phyloP scores from a whole-genome alignment of 257 asterid species.

The Nicotiana attenuata region DNA sequence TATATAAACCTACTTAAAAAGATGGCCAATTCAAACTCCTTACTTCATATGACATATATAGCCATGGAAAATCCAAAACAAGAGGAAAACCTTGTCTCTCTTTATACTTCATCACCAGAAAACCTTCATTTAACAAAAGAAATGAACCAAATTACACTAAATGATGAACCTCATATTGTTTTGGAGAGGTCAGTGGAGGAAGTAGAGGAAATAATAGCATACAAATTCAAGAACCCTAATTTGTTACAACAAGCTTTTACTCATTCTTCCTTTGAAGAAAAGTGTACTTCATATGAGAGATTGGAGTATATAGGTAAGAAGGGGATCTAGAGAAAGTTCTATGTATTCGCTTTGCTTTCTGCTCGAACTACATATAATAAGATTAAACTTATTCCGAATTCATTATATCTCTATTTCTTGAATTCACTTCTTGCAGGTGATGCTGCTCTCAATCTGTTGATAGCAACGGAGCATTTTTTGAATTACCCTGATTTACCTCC shows the following conservation, averaged over 20 bases:
- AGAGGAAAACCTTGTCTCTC: background rate
- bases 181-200: constrained; percentile 2
- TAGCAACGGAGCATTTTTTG: constrained; percentile 17
- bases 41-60: background rate
- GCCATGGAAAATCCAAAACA: background rate
- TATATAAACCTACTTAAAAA: background rate
- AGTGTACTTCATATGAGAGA: constrained; percentile 24
- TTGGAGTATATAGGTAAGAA: constrained; percentile 33
- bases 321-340: background rate
- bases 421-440: constrained; percentile 13
- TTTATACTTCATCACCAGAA: background rate
- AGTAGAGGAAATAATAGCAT: constrained; percentile 22
- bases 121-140: background rate
- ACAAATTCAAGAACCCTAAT: constrained; percentile 25
- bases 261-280: constrained; percentile 19
- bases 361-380: no score
- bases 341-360: no score
- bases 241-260: constrained; percentile 40
- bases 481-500: constrained; percentile 28
- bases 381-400: no score
- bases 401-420: no score
- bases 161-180: background rate
- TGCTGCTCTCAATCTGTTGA: constrained; percentile 19
- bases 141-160: background rate
- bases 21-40: background rate